A percentile compares a stretch with the other conserved stretches of the same genome.
Conservation (phyloP, 2,329 filamentous ascomycete species). For the Hymenoscyphus infarciens region DNA sequence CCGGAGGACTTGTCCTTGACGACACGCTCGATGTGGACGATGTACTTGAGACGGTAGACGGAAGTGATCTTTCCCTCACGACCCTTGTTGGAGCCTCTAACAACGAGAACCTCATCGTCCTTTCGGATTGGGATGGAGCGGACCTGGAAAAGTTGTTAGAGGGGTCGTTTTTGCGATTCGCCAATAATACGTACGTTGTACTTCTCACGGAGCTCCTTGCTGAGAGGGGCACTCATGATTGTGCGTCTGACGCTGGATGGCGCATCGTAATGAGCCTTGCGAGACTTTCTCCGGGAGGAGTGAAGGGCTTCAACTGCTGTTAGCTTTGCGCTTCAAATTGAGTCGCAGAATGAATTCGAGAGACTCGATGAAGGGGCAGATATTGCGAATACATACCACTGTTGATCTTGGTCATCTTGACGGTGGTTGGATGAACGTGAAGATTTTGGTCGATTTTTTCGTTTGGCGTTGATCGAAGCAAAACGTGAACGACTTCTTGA, state of each 20-base stretch:
- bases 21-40: slow-evolving; percentile 95
- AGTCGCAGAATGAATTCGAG: background rate
- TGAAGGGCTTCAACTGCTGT: slow-evolving; percentile 49
- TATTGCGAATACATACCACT: slow-evolving; percentile 42
- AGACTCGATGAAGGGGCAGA: background rate
- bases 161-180: background rate
- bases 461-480: slow-evolving; percentile 21
- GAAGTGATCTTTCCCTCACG: slow-evolving; percentile 97
- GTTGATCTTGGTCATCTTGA: slow-evolving; percentile 71
- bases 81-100: slow-evolving; percentile 93
- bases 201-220: slow-evolving; percentile 97
- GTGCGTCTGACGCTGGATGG: slow-evolving; percentile 90
- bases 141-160: slow-evolving; percentile 54
- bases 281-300: slow-evolving; percentile 96
- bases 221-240: slow-evolving; percentile 95
- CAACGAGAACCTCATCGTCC: slow-evolving; percentile 91
- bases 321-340: slow-evolving; percentile 15
- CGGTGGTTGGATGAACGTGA: slow-evolving; percentile 32
- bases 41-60: slow-evolving; percentile 98
- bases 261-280: slow-evolving; percentile 96
- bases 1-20: slow-evolving; percentile 96
- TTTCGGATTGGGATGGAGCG: slow-evolving; percentile 96
- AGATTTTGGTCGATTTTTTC: slow-evolving; percentile 21
- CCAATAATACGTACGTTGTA: slow-evolving; percentile 76
- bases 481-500: slow-evolving; percentile 47